Evolutionary conservation across 1,284 basidiomycete species (phyloP).

Genomic region (Phaffia rhodozyma): DNA sequence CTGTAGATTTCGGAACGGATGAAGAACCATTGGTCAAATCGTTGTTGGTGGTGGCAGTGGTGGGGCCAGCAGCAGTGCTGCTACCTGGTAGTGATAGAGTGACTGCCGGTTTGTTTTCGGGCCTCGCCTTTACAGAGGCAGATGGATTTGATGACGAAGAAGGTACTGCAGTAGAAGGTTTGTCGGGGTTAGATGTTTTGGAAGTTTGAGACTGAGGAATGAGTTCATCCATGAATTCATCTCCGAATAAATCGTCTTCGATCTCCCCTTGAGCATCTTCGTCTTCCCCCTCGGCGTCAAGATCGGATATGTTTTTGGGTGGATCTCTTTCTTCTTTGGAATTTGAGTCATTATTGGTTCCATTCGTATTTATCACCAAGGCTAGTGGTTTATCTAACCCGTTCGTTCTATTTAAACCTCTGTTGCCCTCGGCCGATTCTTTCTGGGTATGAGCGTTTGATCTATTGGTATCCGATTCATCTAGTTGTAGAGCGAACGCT

Average conservation of each 20-base stretch:
- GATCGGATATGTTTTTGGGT: not conserved
- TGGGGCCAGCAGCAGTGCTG: too few species aligned
- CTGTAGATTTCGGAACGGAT: not conserved
- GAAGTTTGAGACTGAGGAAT: not conserved
- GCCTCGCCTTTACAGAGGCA: not conserved
- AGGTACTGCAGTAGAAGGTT: not conserved
- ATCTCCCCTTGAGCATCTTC: conserved; percentile 27
- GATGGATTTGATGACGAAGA: not conserved
- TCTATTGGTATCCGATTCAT: not conserved
- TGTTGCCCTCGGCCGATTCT: too few species aligned
- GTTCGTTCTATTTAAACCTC: too few species aligned
- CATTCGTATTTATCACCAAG: too few species aligned
- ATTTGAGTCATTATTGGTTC: too few species aligned
- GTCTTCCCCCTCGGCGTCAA: conserved; percentile 22
- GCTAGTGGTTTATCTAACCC: too few species aligned
- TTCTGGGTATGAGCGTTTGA: too few species aligned
- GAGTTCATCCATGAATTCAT: not conserved
- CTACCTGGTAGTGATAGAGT: too few species aligned
- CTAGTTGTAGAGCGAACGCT: too few species aligned
- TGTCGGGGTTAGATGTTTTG: too few species aligned
- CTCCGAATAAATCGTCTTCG: not conserved
- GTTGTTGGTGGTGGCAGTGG: not conserved
- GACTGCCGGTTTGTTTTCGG: not conserved
- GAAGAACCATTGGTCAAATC: not conserved
- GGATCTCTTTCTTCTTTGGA: too few species aligned